Evolutionary conservation across 164 flowering plant genomes (phyloP), one percentile per base, ranked within the genome.

Genomic region (Umbilicus rupestris): DNA sequence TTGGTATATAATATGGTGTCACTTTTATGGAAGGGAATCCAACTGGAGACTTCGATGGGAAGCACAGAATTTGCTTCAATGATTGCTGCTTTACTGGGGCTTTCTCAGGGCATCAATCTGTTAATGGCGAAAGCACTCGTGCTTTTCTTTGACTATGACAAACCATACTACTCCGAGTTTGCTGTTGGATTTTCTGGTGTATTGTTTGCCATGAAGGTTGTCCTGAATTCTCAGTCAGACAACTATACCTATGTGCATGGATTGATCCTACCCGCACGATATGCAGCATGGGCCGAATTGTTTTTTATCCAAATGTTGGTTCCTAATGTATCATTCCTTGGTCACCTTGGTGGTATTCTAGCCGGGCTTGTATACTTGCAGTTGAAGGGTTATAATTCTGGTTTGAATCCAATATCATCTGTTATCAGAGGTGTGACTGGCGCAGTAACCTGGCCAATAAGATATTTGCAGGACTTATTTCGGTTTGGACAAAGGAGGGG

Each of bases 301-400:
- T 71, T 90, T 73, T 89, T 95, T 41, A 76, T 95, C 62, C 99
- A 95, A 76, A 70, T 89, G 84, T 79, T 95, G 71, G 96, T 88
- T 16, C 99, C 99, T 1, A 89, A 94, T 37, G 92, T 84, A 69
- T 95, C 99, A 0, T 95, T 95, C 75, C 84, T 91, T 19, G 97
- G 97, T n/a, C 99, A 95, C 69, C 92, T 92, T n/a, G 94, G 96
- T n/a, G 99, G 99, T 22, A 85, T 95, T 45, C 86, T 92, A 17
- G 99, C 97, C 22, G 99, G 99, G 6, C 49, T 89, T 63, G 77
- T 88, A 62, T 95, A 85, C 74, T 73, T 95, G 11, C 72, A 75
- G 20, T 58, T 88, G 69, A 83, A 68, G 66, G 66, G 81, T 63
- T 57, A 76, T 2, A 69, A 75, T 64, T 71, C 80, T 3, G 94